These are phyloP conservation scores for Penicillium goetzii DNA, from an alignment of 495 filamentous ascomycete species.

Conservation along the genomic window DNA sequence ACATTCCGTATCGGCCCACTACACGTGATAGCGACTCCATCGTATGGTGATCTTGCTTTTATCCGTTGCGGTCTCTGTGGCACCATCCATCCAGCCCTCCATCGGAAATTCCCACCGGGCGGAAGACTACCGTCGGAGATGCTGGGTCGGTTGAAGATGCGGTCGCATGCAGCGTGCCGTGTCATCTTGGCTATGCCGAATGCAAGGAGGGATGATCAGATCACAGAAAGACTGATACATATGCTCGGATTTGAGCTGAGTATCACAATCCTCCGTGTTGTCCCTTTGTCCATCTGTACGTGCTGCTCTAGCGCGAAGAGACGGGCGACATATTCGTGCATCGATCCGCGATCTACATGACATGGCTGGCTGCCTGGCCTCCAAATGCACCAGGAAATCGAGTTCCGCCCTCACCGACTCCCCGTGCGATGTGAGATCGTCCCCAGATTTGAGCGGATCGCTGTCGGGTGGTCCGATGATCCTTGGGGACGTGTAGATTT, in stretches of 20 bases:
- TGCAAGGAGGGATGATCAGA: constrained; percentile 12
- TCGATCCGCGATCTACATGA: constrained; percentile 3
- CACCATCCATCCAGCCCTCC: not conserved
- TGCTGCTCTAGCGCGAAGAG: not conserved
- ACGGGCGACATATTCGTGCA: constrained; percentile 11
- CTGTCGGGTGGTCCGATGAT: not conserved
- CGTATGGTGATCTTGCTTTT: constrained; percentile 7
- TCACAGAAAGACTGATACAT: not conserved
- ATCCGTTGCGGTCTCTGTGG: constrained; percentile 7
- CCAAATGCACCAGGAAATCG: not conserved
- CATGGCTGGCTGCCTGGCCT: constrained; percentile 6
- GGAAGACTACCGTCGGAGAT: constrained; percentile 9
- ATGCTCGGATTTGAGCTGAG: not conserved
- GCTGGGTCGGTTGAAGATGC: constrained; percentile 11
- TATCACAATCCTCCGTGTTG: not conserved
- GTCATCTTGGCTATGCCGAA: constrained; percentile 6
- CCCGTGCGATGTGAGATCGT: constrained; percentile 5
- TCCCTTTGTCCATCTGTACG: not conserved
- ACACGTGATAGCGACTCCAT: constrained; percentile 14
- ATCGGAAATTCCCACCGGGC: not conserved
- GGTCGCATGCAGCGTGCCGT: constrained; percentile 9
- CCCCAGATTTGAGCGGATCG: constrained; percentile 12
- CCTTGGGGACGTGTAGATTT: not conserved
- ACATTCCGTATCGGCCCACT: constrained; percentile 30
- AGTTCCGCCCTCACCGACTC: constrained; percentile 2